Percentiles rank a stretch among this genome's conserved stretches.
Evolutionary conservation across 352 stramenopile genomes (phyloP).

Genomic region (Pythium dissotocum): DNA sequence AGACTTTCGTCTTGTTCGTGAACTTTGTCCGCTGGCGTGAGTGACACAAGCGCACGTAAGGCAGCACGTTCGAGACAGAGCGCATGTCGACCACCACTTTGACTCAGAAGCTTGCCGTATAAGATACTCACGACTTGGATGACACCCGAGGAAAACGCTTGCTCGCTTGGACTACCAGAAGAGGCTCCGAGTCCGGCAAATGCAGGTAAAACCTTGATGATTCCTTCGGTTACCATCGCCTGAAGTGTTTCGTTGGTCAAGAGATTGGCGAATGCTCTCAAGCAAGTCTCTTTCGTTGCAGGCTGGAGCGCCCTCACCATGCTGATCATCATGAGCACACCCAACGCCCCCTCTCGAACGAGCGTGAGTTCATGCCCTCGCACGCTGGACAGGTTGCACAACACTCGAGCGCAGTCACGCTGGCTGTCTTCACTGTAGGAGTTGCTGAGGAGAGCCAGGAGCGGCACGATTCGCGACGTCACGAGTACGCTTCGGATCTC

Average conservation of each 20-base stretch:
- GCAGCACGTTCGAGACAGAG: constrained; percentile 46
- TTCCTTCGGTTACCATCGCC: constrained; percentile 60
- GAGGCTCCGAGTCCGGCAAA: constrained; percentile 35
- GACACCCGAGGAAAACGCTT: constrained; percentile 18
- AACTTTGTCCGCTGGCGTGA: constrained; percentile 3
- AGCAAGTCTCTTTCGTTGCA: constrained; percentile 69
- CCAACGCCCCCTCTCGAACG: constrained; percentile 57
- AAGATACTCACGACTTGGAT: constrained; percentile 49
- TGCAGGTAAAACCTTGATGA: constrained; percentile 63
- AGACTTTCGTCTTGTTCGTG: constrained; percentile 16
- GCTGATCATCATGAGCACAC: constrained; percentile 78
- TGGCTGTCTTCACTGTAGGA: constrained; percentile 85
- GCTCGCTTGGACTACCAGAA: not conserved
- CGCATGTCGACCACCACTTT: constrained; percentile 43
- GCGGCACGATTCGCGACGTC: constrained; percentile 44
- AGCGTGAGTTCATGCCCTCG: constrained; percentile 46
- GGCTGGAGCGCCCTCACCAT: constrained; percentile 68
- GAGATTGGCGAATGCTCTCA: constrained; percentile 66
- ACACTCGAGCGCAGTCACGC: constrained; percentile 65
- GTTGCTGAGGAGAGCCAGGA: constrained; percentile 67
- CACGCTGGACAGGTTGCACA: constrained; percentile 75
- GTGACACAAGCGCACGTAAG: constrained; percentile 48
- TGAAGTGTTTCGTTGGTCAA: constrained; percentile 60
- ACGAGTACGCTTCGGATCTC: constrained; percentile 52
- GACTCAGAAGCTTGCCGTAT: constrained; percentile 57